Evolutionary conservation across 305 asterid genomes (phyloP).

Genomic region (Rubia tinctorum): DNA sequence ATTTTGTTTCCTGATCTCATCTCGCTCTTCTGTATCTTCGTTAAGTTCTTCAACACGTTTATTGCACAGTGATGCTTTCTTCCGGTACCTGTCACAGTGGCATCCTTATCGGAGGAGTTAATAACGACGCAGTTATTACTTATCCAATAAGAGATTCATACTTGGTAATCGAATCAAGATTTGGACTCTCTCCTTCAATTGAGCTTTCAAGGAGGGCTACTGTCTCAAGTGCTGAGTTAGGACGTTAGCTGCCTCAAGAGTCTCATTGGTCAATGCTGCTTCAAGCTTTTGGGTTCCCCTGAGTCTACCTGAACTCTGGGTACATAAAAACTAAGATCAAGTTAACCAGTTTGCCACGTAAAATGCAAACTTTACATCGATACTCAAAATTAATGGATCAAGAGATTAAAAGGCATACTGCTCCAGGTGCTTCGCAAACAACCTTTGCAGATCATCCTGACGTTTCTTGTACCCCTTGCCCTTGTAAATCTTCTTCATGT

Average conservation of each 20-base stretch:
- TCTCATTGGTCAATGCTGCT: constrained; percentile 50
- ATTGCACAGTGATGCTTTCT: constrained; percentile 66
- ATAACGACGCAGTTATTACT: constrained; percentile 2
- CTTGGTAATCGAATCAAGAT: constrained; percentile 95
- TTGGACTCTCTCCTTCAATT: constrained; percentile 92
- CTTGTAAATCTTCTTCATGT: constrained; percentile 70
- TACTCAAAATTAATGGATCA: background rate
- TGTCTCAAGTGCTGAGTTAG: constrained; percentile 78
- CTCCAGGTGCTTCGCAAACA: constrained; percentile 78
- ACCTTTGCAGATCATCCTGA: constrained; percentile 62
- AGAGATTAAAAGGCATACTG: constrained; percentile 53
- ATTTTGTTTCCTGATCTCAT: constrained; percentile 76
- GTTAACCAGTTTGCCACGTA: background rate
- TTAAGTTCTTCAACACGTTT: constrained; percentile 87
- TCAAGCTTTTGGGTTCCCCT: constrained; percentile 84
- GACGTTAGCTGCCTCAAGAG: constrained; percentile 52
- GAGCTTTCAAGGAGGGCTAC: constrained; percentile 88
- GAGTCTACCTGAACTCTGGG: constrained; percentile 84
- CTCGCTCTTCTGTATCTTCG: constrained; percentile 74
- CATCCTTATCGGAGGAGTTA: constrained; percentile 11
- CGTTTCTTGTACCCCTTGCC: constrained; percentile 81
- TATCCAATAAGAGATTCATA: constrained; percentile 33
- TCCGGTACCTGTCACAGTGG: constrained; percentile 57
- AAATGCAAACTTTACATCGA: background rate
- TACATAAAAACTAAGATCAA: constrained; percentile 2